These are phyloP conservation scores for Silybum marianum DNA, from an alignment of 129 eudicot genomes.

Conservation along the genomic window DNA sequence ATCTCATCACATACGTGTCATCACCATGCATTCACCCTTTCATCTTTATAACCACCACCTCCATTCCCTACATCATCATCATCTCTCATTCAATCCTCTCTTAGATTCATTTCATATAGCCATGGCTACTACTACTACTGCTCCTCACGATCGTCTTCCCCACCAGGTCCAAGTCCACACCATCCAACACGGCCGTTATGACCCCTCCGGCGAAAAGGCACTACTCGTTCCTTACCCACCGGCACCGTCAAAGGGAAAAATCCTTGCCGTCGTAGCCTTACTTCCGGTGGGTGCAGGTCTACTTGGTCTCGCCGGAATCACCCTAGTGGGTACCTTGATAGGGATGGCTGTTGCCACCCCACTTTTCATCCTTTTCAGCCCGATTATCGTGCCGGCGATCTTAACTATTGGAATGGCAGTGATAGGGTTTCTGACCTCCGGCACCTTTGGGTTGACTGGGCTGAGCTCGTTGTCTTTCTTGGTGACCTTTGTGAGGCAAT, in stretches of 20 bases:
- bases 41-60: constrained; percentile 26
- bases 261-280: constrained; percentile 69
- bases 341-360: constrained; percentile 79
- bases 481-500: constrained; percentile 49
- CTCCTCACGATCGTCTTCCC: constrained; percentile 34
- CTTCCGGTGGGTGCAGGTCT: constrained; percentile 75
- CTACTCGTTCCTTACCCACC: constrained; percentile 12
- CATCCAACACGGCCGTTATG: constrained; percentile 40
- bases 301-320: constrained; percentile 77
- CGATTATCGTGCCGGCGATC: constrained; percentile 70
- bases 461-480: constrained; percentile 64
- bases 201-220: constrained; percentile 26
- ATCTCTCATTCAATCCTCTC: background rate
- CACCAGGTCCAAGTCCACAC: constrained; percentile 76
- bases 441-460: constrained; percentile 75
- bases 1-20: constrained; percentile 35
- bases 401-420: constrained; percentile 56
- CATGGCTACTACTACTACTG: constrained; percentile 41
- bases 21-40: constrained; percentile 19
- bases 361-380: constrained; percentile 78
- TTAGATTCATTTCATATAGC: background rate
- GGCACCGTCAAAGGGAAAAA: constrained; percentile 66
- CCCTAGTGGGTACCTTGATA: constrained; percentile 54
- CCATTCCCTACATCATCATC: background rate
- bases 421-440: constrained; percentile 63